phyloP scores from a whole-genome alignment of 345 rosid species.

The Salix udensis region DNA sequence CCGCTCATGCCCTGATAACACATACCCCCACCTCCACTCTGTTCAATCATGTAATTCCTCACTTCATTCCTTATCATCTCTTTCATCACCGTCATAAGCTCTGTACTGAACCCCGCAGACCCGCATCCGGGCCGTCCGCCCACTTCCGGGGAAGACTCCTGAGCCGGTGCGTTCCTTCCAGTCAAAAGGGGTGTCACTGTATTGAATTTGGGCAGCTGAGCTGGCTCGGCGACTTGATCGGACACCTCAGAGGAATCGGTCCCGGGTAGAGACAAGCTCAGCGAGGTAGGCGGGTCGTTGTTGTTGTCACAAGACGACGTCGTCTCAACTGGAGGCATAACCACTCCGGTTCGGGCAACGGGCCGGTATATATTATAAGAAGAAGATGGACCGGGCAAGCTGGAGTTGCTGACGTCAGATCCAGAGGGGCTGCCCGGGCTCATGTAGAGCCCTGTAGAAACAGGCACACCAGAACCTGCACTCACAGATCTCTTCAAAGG shows the following conservation, averaged over 20 bases:
- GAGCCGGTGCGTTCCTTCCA: not conserved
- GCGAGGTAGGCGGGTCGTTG: slow-evolving; percentile 57
- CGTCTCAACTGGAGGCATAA: slow-evolving; percentile 29
- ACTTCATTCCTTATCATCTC: slow-evolving; percentile 90
- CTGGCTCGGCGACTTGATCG: slow-evolving; percentile 18
- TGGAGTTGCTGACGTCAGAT: slow-evolving; percentile 73
- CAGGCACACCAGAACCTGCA: slow-evolving; percentile 47
- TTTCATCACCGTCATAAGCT: slow-evolving; percentile 79
- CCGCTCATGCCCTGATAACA: slow-evolving; percentile 51
- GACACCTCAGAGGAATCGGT: slow-evolving; percentile 43
- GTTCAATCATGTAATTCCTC: slow-evolving; percentile 73
- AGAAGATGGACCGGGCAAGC: slow-evolving; percentile 41
- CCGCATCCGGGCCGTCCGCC: slow-evolving; percentile 31
- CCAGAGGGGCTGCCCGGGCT: slow-evolving; percentile 74
- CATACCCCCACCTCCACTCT: slow-evolving; percentile 32
- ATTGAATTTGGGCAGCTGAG: not conserved
- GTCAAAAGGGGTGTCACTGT: not conserved
- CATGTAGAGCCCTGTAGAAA: slow-evolving; percentile 54
- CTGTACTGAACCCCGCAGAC: slow-evolving; percentile 51
- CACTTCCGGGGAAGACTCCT: not conserved
- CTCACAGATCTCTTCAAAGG: slow-evolving; percentile 78
- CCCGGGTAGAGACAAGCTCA: slow-evolving; percentile 69
- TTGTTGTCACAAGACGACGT: slow-evolving; percentile 33
- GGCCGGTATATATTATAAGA: slow-evolving; percentile 38
- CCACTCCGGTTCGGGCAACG: slow-evolving; percentile 50